Evolutionary conservation across 805 yeast genomes (phyloP).

Genomic region (Teunomyces lycoperdinae): DNA sequence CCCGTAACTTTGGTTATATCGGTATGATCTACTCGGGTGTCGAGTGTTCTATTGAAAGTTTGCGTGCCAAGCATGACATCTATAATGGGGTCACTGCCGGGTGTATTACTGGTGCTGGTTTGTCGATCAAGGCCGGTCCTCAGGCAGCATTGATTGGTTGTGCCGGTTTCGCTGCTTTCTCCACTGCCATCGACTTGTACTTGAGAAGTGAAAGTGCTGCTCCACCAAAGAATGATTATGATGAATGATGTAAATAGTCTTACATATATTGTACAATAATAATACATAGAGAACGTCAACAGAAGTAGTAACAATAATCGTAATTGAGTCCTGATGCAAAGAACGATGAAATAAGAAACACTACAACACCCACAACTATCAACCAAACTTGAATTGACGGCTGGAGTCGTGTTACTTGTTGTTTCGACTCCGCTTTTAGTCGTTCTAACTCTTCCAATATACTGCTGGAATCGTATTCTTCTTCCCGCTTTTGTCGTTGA

Average conservation of each 20-base stretch:
- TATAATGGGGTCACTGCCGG: conserved; percentile 93
- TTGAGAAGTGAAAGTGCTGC: conserved; percentile 77
- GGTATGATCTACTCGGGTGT: conserved; percentile 91
- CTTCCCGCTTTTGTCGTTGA: background rate
- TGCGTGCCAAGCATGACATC: conserved; percentile 86
- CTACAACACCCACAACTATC: conserved; percentile 5
- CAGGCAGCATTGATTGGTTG: conserved; percentile 89
- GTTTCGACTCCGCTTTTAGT: conserved; percentile 7
- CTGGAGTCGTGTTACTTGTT: background rate
- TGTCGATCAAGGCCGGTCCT: conserved; percentile 91
- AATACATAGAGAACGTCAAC: conserved; percentile 17
- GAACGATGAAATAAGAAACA: conserved; percentile 20
- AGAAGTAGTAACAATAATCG: conserved; percentile 41
- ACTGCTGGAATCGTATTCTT: background rate
- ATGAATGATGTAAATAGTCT: conserved; percentile 32
- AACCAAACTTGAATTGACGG: background rate
- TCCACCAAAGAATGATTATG: conserved; percentile 89
- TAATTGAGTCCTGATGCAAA: conserved; percentile 31
- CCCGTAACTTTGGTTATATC: conserved; percentile 90
- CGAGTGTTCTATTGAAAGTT: conserved; percentile 83
- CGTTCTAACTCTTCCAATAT: conserved; percentile 24
- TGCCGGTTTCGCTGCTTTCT: conserved; percentile 96
- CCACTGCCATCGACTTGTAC: conserved; percentile 83
- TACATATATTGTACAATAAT: conserved; percentile 9
- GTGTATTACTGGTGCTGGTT: conserved; percentile 94